Conservation (phyloP, 345 rosid genomes). For the Lepidium didymum region DNA sequence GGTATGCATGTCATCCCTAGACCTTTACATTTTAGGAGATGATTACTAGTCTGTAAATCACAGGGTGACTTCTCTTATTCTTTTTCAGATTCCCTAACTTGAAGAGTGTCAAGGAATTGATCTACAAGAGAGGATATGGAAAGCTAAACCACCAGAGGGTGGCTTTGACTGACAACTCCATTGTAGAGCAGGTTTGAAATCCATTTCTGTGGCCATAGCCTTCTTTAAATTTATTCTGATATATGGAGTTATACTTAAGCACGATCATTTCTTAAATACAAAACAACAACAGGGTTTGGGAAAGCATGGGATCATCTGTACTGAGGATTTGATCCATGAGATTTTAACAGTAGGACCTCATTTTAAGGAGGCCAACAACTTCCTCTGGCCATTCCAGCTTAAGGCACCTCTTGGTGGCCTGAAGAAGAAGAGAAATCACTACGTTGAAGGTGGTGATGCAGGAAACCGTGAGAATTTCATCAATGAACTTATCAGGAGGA, state of each 20-base stretch:
- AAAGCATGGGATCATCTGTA: slow-evolving; percentile 59
- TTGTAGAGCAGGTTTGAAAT: slow-evolving; percentile 60
- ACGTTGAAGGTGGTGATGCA: slow-evolving; percentile 95
- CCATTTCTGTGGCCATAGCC: not conserved
- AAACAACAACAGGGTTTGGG: slow-evolving; percentile 49
- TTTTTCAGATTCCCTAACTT: slow-evolving; percentile 67
- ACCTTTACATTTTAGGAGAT: not conserved
- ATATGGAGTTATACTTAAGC: not conserved
- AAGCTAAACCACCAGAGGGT: slow-evolving; percentile 72
- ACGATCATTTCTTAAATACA: not conserved
- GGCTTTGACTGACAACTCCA: slow-evolving; percentile 70
- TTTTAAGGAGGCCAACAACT: slow-evolving; percentile 90
- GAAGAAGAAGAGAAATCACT: slow-evolving; percentile 90
- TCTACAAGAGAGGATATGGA: slow-evolving; percentile 88
- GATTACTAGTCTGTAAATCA: not conserved
- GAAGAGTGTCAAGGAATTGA: slow-evolving; percentile 83
- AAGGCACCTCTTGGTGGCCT: slow-evolving; percentile 86
- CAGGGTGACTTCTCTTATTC: not conserved
- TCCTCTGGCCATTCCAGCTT: slow-evolving; percentile 91
- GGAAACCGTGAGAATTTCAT: slow-evolving; percentile 69
- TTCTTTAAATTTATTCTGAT: not conserved
- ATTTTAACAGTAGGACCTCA: slow-evolving; percentile 87
- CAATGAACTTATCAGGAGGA: slow-evolving; percentile 84
- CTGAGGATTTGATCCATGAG: slow-evolving; percentile 83
- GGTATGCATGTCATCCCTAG: slow-evolving; percentile 34